These are phyloP conservation scores for Phytophthora hybrid DNA, from an alignment of 352 stramenopile genomes.

Conservation along the genomic window DNA sequence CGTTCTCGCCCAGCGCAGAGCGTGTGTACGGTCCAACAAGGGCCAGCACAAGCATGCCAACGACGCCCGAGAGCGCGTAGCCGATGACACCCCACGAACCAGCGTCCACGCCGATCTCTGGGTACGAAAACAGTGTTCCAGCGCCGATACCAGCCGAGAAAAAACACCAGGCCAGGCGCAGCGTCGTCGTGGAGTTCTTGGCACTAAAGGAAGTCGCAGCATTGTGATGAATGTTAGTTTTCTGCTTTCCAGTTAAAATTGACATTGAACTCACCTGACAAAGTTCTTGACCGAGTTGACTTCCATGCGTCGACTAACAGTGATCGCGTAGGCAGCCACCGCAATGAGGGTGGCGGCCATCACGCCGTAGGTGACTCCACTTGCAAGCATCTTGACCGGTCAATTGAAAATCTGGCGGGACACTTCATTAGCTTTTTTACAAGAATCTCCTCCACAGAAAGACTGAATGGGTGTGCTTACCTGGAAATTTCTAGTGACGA, in stretches of 20 bases:
- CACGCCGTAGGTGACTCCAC: constrained; percentile 57
- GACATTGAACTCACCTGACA: constrained; percentile 50
- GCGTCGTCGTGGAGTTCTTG: constrained; percentile 63
- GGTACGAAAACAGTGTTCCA: constrained; percentile 77
- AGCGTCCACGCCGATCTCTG: constrained; percentile 66
- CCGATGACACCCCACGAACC: constrained; percentile 77
- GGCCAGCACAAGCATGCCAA: constrained; percentile 57
- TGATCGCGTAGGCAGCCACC: constrained; percentile 72
- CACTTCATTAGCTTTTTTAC: not conserved
- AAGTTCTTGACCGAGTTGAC: constrained; percentile 71
- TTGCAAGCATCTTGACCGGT: constrained; percentile 51
- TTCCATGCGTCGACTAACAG: constrained; percentile 61
- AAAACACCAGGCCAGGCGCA: constrained; percentile 71
- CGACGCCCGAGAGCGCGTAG: constrained; percentile 65
- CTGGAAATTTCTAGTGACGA: constrained; percentile 11
- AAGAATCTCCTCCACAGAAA: not conserved
- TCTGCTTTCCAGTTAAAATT: not conserved
- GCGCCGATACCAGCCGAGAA: constrained; percentile 76
- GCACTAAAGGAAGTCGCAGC: constrained; percentile 31
- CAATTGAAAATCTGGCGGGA: not conserved
- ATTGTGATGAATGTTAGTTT: constrained; percentile 1
- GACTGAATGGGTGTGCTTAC: constrained; percentile 10
- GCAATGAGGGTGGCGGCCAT: constrained; percentile 71
- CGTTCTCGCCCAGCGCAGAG: constrained; percentile 58
- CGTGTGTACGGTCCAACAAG: constrained; percentile 58